These are phyloP conservation scores for Penicillium sclerotigenum DNA, from an alignment of 2,329 filamentous ascomycete species.

Conservation along the genomic window DNA sequence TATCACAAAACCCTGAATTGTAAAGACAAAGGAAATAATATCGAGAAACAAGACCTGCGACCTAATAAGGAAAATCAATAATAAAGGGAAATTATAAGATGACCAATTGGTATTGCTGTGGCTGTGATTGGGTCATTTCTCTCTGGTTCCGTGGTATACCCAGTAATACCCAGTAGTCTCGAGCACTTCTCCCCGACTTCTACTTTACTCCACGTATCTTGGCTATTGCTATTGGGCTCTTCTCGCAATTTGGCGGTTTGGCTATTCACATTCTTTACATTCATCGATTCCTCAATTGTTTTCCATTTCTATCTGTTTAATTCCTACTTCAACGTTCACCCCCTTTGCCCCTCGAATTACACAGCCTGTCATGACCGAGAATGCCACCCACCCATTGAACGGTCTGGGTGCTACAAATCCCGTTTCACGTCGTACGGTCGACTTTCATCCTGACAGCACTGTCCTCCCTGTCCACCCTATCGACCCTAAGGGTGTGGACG, in stretches of 20 bases:
- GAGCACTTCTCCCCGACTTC: constrained; percentile 10
- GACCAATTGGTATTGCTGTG: constrained; percentile 15
- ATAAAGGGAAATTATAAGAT: neutral
- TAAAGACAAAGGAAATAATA: neutral
- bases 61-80: neutral
- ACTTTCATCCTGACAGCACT: constrained; percentile 24
- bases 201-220: neutral
- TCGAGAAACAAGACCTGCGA: too few species aligned
- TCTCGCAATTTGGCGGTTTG: neutral
- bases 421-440: constrained; percentile 29
- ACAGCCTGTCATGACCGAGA: constrained; percentile 12
- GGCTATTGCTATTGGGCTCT: neutral
- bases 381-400: constrained; percentile 29
- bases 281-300: neutral
- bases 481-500: constrained; percentile 17
- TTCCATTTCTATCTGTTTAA: neutral
- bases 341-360: constrained; percentile 14
- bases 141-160: constrained; percentile 18
- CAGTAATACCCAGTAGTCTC: constrained; percentile 23
- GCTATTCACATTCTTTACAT: neutral
- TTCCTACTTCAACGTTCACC: neutral
- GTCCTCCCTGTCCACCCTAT: constrained; percentile 18
- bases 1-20: too few species aligned
- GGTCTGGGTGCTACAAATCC: constrained; percentile 27
- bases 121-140: constrained; percentile 14